These are phyloP conservation scores for Phytophthora cactorum DNA, from an alignment of 352 stramenopile species.

Conservation along the genomic window DNA sequence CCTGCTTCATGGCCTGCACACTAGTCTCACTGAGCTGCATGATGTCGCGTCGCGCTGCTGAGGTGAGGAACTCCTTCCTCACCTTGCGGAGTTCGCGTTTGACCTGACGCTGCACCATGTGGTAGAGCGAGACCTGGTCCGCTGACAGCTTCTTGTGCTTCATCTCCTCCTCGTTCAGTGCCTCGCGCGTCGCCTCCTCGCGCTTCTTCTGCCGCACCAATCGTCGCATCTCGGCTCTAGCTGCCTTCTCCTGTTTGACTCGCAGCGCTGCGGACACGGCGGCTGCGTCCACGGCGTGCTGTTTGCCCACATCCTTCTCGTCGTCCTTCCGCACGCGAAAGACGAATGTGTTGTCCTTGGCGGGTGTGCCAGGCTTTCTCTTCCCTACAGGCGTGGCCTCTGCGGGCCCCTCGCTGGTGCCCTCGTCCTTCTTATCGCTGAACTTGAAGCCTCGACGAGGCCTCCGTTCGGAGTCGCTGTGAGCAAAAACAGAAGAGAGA, in stretches of 20 bases:
- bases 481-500: slow-evolving; percentile 15
- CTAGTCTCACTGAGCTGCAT: slow-evolving; percentile 74
- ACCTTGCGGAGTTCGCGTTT: slow-evolving; percentile 73
- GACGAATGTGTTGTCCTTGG: slow-evolving; percentile 50
- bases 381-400: slow-evolving; percentile 40
- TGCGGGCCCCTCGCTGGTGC: slow-evolving; percentile 15
- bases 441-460: slow-evolving; percentile 70
- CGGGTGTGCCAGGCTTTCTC: slow-evolving; percentile 17
- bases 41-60: slow-evolving; percentile 61
- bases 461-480: slow-evolving; percentile 23
- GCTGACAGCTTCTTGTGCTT: slow-evolving; percentile 45
- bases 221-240: slow-evolving; percentile 50
- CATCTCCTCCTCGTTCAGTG: slow-evolving; percentile 46
- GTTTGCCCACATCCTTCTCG: slow-evolving; percentile 27
- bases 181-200: slow-evolving; percentile 51
- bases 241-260: slow-evolving; percentile 57
- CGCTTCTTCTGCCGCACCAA: slow-evolving; percentile 51
- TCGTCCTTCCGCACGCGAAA: slow-evolving; percentile 62
- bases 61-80: slow-evolving; percentile 71
- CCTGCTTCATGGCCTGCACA: slow-evolving; percentile 66
- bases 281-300: slow-evolving; percentile 43
- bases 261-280: slow-evolving; percentile 52
- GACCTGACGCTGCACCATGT: slow-evolving; percentile 60
- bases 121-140: slow-evolving; percentile 68
- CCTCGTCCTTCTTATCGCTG: slow-evolving; percentile 40